phyloP scores from a whole-genome alignment of 805 yeast species.

The Komagataella pseudopastoris region DNA sequence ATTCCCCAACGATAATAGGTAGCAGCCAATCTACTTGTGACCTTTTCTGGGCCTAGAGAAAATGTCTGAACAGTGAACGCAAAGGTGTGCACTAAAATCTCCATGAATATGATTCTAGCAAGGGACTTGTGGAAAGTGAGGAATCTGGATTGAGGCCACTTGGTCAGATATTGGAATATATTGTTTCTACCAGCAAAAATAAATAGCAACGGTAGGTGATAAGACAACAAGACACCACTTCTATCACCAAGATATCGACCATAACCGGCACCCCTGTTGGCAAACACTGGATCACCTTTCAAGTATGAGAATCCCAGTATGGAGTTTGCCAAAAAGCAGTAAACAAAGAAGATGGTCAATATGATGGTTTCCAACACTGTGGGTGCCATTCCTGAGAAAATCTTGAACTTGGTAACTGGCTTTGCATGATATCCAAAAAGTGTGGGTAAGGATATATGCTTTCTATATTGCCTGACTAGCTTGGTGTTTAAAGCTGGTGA shows the following conservation, averaged over 20 bases:
- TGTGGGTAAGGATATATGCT: background rate
- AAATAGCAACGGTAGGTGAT: constrained; percentile 35
- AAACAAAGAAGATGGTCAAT: background rate
- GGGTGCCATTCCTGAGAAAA: background rate
- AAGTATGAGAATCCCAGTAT: background rate
- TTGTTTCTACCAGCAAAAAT: constrained; percentile 55
- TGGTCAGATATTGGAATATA: constrained; percentile 46
- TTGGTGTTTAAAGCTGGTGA: background rate
- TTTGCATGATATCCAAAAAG: background rate
- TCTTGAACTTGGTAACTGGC: background rate
- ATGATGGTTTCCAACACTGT: background rate
- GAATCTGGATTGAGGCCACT: constrained; percentile 43
- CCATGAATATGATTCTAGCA: constrained; percentile 27
- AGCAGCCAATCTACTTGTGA: constrained; percentile 4
- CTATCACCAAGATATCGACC: constrained; percentile 32
- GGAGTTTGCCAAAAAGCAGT: background rate
- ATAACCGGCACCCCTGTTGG: constrained; percentile 8
- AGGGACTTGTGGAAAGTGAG: constrained; percentile 46
- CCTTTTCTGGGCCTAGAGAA: background rate
- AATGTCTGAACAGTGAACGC: constrained; percentile 9
- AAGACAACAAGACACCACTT: constrained; percentile 34
- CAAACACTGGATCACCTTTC: background rate
- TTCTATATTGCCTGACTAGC: background rate
- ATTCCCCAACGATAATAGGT: constrained; percentile 17
- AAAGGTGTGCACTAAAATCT: constrained; percentile 30